A percentile compares a stretch with the other conserved stretches of the same genome.
phyloP scores from a whole-genome alignment of 2,329 filamentous ascomycete species.

The Dactylellina parvicollis region DNA sequence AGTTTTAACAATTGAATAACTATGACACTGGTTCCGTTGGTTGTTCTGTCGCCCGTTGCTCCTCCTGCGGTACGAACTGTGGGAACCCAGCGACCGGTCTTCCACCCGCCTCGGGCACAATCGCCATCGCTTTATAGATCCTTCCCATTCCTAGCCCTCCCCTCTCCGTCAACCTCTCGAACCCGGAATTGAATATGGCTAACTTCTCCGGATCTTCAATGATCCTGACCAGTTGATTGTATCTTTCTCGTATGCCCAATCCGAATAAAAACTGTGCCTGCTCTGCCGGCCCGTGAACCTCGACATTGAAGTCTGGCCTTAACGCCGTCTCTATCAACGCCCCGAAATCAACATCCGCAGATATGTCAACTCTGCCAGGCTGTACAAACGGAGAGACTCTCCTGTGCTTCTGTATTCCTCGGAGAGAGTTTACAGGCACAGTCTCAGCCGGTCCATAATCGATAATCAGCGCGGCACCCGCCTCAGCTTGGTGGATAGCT shows the following conservation, averaged over 20 bases:
- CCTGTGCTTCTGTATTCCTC: slow-evolving; percentile 82
- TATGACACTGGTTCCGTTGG: background rate
- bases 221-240: slow-evolving; percentile 71
- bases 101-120: slow-evolving; percentile 81
- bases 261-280: slow-evolving; percentile 80
- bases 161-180: slow-evolving; percentile 83
- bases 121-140: slow-evolving; percentile 91
- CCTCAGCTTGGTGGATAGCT: slow-evolving; percentile 74
- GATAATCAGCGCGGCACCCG: slow-evolving; percentile 90
- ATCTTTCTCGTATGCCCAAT: slow-evolving; percentile 85
- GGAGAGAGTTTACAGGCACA: slow-evolving; percentile 86
- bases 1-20: too few species aligned
- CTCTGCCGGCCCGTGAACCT: slow-evolving; percentile 90
- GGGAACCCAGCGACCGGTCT: slow-evolving; percentile 85
- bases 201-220: slow-evolving; percentile 65
- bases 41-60: background rate
- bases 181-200: slow-evolving; percentile 73
- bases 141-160: slow-evolving; percentile 89
- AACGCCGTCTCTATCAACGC: slow-evolving; percentile 84
- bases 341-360: slow-evolving; percentile 91
- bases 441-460: slow-evolving; percentile 86
- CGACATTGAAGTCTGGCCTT: slow-evolving; percentile 78
- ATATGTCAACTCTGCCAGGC: slow-evolving; percentile 86
- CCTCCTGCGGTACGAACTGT: background rate
- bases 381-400: slow-evolving; percentile 80